These are phyloP conservation scores for Piedraia hortae DNA, from an alignment of 2,329 filamentous ascomycete genomes.

Conservation along the genomic window DNA sequence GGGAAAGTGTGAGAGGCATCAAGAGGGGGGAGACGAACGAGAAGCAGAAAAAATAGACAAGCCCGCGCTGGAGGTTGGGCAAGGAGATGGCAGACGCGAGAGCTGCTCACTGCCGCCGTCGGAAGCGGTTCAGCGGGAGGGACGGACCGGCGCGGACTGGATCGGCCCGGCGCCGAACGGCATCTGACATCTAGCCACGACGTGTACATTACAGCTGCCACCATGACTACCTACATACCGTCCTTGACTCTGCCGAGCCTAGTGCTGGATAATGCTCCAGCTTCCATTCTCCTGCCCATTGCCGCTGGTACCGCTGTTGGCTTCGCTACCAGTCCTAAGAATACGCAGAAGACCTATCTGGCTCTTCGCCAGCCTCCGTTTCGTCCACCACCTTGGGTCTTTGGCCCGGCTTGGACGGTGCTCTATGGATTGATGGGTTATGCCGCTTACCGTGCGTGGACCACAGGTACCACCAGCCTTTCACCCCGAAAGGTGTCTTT, in stretches of 20 bases:
- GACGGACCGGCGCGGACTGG: neutral
- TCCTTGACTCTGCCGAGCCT: constrained; percentile 44
- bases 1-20: neutral
- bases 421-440: constrained; percentile 58
- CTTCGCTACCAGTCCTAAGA: constrained; percentile 31
- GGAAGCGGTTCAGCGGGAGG: neutral
- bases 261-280: constrained; percentile 43
- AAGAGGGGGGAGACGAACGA: no score
- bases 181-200: no score
- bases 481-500: constrained; percentile 26
- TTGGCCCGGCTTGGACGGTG: constrained; percentile 30
- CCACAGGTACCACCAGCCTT: constrained; percentile 30
- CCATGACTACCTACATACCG: constrained; percentile 59
- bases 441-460: constrained; percentile 53
- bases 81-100: neutral
- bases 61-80: neutral
- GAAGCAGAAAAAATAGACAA: no score
- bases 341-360: constrained; percentile 34
- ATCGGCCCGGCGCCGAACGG: no score
- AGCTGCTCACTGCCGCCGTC: neutral
- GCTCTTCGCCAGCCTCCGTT: constrained; percentile 37
- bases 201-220: no score
- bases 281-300: constrained; percentile 50
- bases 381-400: constrained; percentile 28
- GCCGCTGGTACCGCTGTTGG: constrained; percentile 46